Percentiles rank a stretch among this genome's conserved stretches.
phyloP scores from a whole-genome alignment of 2,329 filamentous ascomycete genomes.

The Fusarium ramigenum region DNA sequence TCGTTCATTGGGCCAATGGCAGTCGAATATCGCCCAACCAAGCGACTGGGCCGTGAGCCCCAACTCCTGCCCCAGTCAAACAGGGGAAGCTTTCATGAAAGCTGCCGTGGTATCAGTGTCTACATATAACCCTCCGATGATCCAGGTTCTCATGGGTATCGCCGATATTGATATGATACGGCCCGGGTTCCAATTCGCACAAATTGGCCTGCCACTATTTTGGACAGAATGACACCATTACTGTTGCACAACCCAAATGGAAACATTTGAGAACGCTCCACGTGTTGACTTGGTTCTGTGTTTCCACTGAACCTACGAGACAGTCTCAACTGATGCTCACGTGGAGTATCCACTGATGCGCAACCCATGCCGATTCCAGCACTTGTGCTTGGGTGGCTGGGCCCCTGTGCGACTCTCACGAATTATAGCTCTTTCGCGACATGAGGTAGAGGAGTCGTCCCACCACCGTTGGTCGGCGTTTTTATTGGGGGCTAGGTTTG shows the following conservation, averaged over 20 bases:
- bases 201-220: slow-evolving; percentile 22
- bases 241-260: slow-evolving; percentile 40
- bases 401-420: slow-evolving; percentile 36
- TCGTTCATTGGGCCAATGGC: slow-evolving; percentile 28
- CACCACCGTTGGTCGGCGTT: slow-evolving; percentile 27
- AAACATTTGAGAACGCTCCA: slow-evolving; percentile 42
- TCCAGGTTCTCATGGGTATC: slow-evolving; percentile 5
- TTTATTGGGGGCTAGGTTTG: slow-evolving; percentile 15
- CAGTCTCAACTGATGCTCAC: slow-evolving; percentile 41
- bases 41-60: slow-evolving; percentile 36
- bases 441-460: slow-evolving; percentile 35
- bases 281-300: slow-evolving; percentile 43
- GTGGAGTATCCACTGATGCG: slow-evolving; percentile 47
- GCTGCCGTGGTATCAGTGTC: not conserved
- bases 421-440: slow-evolving; percentile 37
- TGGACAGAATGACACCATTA: slow-evolving; percentile 20
- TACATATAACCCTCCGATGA: not conserved
- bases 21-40: slow-evolving; percentile 28
- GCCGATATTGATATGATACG: slow-evolving; percentile 11
- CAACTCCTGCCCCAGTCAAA: slow-evolving; percentile 11
- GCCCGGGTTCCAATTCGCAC: not conserved
- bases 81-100: slow-evolving; percentile 24
- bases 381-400: slow-evolving; percentile 39
- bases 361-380: slow-evolving; percentile 42
- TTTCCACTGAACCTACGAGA: slow-evolving; percentile 37